These are phyloP conservation scores for Sarcodon sp. DNA, from an alignment of 768 basidiomycete species.

Conservation along the genomic window DNA sequence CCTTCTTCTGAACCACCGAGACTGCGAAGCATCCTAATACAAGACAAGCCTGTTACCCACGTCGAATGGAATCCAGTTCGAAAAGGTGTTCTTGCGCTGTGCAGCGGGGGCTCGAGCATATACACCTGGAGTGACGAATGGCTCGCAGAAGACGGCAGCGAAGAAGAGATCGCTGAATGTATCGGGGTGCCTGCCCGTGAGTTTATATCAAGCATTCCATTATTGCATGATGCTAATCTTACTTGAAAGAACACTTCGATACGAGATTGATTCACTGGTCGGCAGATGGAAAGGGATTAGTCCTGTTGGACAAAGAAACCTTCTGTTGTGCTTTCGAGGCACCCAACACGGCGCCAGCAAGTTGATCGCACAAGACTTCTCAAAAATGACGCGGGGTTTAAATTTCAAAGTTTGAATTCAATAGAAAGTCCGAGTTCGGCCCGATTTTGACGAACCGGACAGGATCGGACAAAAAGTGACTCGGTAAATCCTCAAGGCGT, in stretches of 20 bases:
- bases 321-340: slow-evolving; percentile 87
- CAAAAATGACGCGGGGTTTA: too few species aligned
- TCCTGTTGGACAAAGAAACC: slow-evolving; percentile 60
- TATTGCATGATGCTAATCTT: background rate
- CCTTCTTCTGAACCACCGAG: slow-evolving; percentile 48
- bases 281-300: slow-evolving; percentile 75
- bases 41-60: slow-evolving; percentile 46
- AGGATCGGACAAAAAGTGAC: too few species aligned
- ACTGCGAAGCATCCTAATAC: slow-evolving; percentile 55
- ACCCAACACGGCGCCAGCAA: slow-evolving; percentile 19
- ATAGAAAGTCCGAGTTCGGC: too few species aligned
- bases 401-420: too few species aligned
- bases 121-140: slow-evolving; percentile 82
- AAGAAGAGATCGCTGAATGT: slow-evolving; percentile 73
- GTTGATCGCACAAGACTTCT: too few species aligned
- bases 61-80: slow-evolving; percentile 71
- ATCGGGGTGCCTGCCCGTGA: slow-evolving; percentile 79
- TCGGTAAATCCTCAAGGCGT: too few species aligned
- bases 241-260: slow-evolving; percentile 49
- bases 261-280: slow-evolving; percentile 65
- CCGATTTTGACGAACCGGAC: too few species aligned
- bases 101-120: slow-evolving; percentile 53
- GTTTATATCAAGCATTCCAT: slow-evolving; percentile 16
- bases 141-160: slow-evolving; percentile 30
- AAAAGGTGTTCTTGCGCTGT: slow-evolving; percentile 54